Percentiles rank a stretch among this genome's conserved stretches.
These are phyloP conservation scores for Clarkia xantiana DNA, from an alignment of 345 rosid species.

Conservation along the genomic window DNA sequence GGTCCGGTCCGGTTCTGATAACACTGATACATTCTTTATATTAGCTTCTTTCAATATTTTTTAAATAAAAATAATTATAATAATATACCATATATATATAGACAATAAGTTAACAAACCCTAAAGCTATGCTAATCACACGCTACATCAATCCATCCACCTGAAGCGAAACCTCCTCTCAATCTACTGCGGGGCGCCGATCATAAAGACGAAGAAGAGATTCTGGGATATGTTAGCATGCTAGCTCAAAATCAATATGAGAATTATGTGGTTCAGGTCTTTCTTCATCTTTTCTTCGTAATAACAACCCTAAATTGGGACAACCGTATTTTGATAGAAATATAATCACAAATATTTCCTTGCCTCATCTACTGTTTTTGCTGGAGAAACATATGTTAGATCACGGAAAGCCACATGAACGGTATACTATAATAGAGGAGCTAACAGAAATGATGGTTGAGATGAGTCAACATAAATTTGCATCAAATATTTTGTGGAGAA, in stretches of 20 bases:
- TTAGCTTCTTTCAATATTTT: too few relatives aligned
- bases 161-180: too few relatives aligned
- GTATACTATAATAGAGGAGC: constrained; percentile 32
- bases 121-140: too few relatives aligned
- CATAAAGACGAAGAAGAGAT: too few relatives aligned
- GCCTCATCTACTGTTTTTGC: neutral
- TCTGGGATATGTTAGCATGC: constrained; percentile 38
- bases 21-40: too few relatives aligned
- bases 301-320: neutral
- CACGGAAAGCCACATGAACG: constrained; percentile 59
- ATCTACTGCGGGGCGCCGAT: too few relatives aligned
- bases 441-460: constrained; percentile 50
- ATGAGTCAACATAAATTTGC: constrained; percentile 68
- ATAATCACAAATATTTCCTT: neutral
- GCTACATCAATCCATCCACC: too few relatives aligned
- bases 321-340: too few relatives aligned
- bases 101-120: too few relatives aligned
- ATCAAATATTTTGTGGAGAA: constrained; percentile 53
- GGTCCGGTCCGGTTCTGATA: too few relatives aligned
- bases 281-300: neutral
- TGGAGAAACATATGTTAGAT: constrained; percentile 48
- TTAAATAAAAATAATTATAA: too few relatives aligned
- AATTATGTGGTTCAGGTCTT: constrained; percentile 58
- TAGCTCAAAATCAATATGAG: constrained; percentile 59
- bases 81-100: too few relatives aligned